Percentiles rank a stretch among this genome's conserved stretches.
Conservation (phyloP, 2,329 filamentous ascomycete species). For the Arachnomyces sp. region DNA sequence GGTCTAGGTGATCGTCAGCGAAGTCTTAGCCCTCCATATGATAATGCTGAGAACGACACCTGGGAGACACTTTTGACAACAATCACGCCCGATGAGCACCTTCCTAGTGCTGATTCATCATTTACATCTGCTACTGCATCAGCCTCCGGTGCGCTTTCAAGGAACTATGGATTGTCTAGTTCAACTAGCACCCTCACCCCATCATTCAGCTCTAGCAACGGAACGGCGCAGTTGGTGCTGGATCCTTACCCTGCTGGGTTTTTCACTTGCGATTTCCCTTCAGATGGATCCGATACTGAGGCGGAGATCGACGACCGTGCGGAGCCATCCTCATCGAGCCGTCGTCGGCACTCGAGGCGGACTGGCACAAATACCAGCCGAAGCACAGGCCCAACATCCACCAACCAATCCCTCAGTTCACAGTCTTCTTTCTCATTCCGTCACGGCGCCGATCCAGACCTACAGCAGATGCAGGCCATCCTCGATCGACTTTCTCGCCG, state of each 20-base stretch:
- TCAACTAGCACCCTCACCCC: conserved; percentile 27
- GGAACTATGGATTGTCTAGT: conserved; percentile 24
- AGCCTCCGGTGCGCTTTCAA: conserved; percentile 19
- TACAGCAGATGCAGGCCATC: conserved; percentile 63
- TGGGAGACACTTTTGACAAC: conserved; percentile 80
- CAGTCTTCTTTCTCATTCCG: conserved; percentile 23
- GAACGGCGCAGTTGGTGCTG: conserved; percentile 21
- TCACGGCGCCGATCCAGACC: conserved; percentile 25
- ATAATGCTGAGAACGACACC: conserved; percentile 43
- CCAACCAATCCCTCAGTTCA: conserved; percentile 14
- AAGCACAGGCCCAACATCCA: conserved; percentile 9
- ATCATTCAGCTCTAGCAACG: conserved; percentile 15
- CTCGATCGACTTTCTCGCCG: conserved; percentile 60
- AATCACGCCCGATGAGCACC: conserved; percentile 69
- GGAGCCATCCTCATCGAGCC: conserved; percentile 7
- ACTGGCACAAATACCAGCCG: conserved; percentile 3
- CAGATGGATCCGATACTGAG: conserved; percentile 21
- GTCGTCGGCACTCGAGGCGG: conserved; percentile 1
- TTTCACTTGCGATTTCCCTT: conserved; percentile 6
- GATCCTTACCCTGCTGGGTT: conserved; percentile 21
- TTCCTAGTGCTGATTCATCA: conserved; percentile 72
- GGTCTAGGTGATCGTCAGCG: conserved; percentile 78
- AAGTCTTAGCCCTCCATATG: conserved; percentile 64
- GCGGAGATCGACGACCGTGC: conserved; percentile 13
- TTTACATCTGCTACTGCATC: conserved; percentile 54